Conservation (phyloP, 306 rosid species). For the Gastrolobium villosum region DNA sequence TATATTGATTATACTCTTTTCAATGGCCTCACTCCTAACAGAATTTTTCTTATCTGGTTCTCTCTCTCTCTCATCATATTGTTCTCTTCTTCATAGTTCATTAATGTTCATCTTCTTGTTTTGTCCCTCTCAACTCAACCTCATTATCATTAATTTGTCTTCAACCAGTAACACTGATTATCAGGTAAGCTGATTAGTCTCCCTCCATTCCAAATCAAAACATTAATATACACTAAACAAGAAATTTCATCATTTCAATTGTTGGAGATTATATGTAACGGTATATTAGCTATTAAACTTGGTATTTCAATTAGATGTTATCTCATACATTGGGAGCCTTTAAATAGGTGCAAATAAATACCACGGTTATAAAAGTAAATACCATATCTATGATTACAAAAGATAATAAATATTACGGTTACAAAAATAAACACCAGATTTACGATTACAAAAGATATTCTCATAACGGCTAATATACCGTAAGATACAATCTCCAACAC, state of each 20-base stretch:
- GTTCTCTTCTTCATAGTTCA: constrained; percentile 44
- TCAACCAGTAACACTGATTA: constrained; percentile 5
- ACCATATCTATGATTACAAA: too few relatives aligned
- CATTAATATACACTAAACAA: not conserved
- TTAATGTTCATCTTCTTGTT: constrained; percentile 25
- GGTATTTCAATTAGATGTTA: too few relatives aligned
- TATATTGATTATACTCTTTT: constrained; percentile 51
- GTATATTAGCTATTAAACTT: too few relatives aligned
- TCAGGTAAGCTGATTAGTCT: constrained; percentile 19
- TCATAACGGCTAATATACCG: too few relatives aligned
- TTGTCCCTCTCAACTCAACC: constrained; percentile 48
- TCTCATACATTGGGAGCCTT: too few relatives aligned
- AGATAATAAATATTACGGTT: too few relatives aligned
- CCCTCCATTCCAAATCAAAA: constrained; percentile 21
- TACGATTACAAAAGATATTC: too few relatives aligned
- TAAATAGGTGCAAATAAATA: too few relatives aligned
- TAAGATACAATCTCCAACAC: too few relatives aligned
- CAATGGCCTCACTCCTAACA: constrained; percentile 46
- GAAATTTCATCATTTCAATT: not conserved
- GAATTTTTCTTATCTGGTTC: constrained; percentile 34
- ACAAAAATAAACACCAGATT: too few relatives aligned
- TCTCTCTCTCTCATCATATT: constrained; percentile 34
- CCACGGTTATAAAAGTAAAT: too few relatives aligned
- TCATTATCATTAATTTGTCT: constrained; percentile 41
- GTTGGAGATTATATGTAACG: too few relatives aligned